Evolutionary conservation across 2,329 filamentous ascomycete species (phyloP), one percentile per base, ranked within the genome.

Genomic region (Exutisphaerella laricina): DNA sequence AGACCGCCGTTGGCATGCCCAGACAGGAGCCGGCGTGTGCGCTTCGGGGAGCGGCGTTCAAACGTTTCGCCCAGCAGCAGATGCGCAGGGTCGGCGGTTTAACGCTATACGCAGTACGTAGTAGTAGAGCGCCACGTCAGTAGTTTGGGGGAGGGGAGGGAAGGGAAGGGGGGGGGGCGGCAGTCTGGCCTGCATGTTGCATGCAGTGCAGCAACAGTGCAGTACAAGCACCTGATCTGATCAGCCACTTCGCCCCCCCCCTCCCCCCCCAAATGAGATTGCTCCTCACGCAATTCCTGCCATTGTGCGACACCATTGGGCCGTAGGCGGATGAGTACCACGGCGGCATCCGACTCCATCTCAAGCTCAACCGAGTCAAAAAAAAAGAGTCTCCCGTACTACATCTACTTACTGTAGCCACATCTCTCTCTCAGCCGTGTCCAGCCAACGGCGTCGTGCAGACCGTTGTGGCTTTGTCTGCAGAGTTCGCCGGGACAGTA

Each of bases 11-110:
- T 26, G 23, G 12, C 23, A 22, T 17, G 32, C 32, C 17, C 17
- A 5, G n/a, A 35, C n/a, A 4, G 18, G 21, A 23, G 32, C 18
- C 32, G 32, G 17, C 23, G 16, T 33, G 30, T 10, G 28, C 4
- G 28, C 30, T 8, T 16, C 20, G 13, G 31, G 31, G 31, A 10
- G 31, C 17, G 33, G 33, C 17, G 33, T 20, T 4, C 33, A 35
- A 35, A 35, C 33, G 33, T 35, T 35, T 35, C 8, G 33, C 12
- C 6, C 23, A 26, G 23, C 23, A 26, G 23, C 12, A 35, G 33
- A 35, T n/a, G 33, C 16, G 14, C 23, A n/a, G 14, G 20, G 16
- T 21, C 14, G 8, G 20, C 20, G 33, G 17, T 22, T 12, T 35
- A 35, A 20, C 33, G n/a, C n/a, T 20, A 26, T 26, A 26, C 12